Evolutionary conservation across 2,329 filamentous ascomycete genomes (phyloP), one percentile per base, ranked within the genome.

Genomic region (Phyllachora maydis): DNA sequence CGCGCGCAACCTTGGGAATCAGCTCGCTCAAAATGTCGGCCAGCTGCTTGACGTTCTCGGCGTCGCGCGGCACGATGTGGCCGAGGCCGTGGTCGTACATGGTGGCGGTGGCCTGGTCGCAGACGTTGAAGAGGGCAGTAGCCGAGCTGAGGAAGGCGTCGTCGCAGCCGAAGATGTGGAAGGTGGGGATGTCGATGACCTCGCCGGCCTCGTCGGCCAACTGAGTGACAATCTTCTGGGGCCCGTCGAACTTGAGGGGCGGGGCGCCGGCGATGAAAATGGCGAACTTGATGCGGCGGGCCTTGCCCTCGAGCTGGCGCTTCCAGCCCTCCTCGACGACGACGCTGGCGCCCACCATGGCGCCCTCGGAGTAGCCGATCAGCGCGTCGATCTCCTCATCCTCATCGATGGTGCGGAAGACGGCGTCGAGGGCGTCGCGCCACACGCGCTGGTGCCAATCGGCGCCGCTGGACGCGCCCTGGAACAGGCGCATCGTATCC

Each of bases 261-360:
- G 52, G 52, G 47, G 49, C 54, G 1, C 51, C 54, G 4, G 47
- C 46, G 26, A 59, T 48, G 32, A 59, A 59, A 6, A 59, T 35
- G 1, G 47, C 52, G 8, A 44, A 43, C 40, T 50, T 47, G 32
- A 49, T 43, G 6, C 39, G 41, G 6, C 49, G 40, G 3, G 42
- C 39, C 9, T 38, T 34, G 8, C 41, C 42, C 9, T 40, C 25
- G 19, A 42, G 32, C 20, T 40, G 35, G 8, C 28, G 36, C 8
- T 28, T 9, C 22, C 27, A 2, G 23, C 27, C 18, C 18, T 28
- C 26, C 19, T 28, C 20, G 5, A 25, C 11, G 8, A 28, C 16
- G 12, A 28, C 14, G 7, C 21, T 25, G 3, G 26, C 12, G 15
- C 23, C 26, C 8, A 18, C 16, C 22, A 24, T 28, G 18, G 26